A percentile compares a stretch with the other conserved stretches of the same genome.
phyloP scores from a whole-genome alignment of 306 rosid species.

The Crotalaria pallida region DNA sequence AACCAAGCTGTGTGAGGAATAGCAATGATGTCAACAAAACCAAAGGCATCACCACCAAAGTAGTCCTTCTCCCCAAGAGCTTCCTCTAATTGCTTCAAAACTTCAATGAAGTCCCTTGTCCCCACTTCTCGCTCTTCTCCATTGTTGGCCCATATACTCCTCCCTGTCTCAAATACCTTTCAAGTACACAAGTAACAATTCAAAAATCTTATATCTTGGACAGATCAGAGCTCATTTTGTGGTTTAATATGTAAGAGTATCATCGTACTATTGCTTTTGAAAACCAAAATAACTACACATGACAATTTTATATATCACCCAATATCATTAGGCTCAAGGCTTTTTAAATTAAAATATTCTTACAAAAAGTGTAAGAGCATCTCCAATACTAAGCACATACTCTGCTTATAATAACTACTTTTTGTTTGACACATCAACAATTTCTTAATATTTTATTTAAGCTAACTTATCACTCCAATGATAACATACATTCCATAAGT shows the following conservation, averaged over 20 bases:
- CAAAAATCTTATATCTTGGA: background rate
- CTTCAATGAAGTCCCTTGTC: constrained; percentile 48
- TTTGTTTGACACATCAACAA: no score
- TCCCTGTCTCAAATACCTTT: constrained; percentile 46
- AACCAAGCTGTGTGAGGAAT: constrained; percentile 55
- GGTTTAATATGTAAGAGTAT: no score
- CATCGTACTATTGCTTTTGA: no score
- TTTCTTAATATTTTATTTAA: no score
- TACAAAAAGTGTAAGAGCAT: no score
- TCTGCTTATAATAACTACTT: no score
- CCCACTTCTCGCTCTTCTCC: constrained; percentile 59
- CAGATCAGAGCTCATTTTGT: no score
- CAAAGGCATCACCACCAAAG: constrained; percentile 56
- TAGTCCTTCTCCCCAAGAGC: constrained; percentile 52
- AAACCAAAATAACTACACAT: background rate
- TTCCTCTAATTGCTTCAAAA: constrained; percentile 44
- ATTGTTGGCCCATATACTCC: constrained; percentile 43
- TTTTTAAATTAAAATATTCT: no score
- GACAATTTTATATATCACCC: background rate
- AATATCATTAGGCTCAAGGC: background rate
- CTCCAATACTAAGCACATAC: no score
- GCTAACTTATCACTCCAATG: no score
- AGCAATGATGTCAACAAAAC: constrained; percentile 51
- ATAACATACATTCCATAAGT: no score
- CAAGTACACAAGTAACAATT: background rate